Evolutionary conservation across 2,329 filamentous ascomycete genomes (phyloP).

Genomic region (Xylariaceae sp.): DNA sequence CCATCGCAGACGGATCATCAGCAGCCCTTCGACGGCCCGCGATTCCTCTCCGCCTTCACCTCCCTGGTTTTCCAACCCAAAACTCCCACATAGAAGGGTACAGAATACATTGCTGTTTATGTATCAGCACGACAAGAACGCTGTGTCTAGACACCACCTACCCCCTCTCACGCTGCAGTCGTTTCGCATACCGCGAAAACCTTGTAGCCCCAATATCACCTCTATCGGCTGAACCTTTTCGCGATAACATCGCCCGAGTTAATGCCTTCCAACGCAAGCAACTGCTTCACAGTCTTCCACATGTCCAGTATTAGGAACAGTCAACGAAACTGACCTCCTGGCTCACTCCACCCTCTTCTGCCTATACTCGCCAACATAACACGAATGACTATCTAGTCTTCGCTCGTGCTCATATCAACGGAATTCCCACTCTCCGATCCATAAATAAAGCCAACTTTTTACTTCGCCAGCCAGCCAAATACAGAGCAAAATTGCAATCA

Average conservation of each 20-base stretch:
- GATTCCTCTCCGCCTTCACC: slow-evolving; percentile 1
- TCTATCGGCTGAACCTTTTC: slow-evolving; percentile 78
- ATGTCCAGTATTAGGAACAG: slow-evolving; percentile 52
- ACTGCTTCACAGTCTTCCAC: slow-evolving; percentile 45
- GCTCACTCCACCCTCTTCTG: slow-evolving; percentile 36
- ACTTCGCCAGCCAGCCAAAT: slow-evolving; percentile 12
- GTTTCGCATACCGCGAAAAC: slow-evolving; percentile 94
- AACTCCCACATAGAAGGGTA: slow-evolving; percentile 28
- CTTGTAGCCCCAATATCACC: slow-evolving; percentile 82
- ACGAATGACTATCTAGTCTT: slow-evolving; percentile 26
- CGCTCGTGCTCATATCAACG: slow-evolving; percentile 16
- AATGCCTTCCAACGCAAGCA: slow-evolving; percentile 53
- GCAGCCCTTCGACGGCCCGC: background rate
- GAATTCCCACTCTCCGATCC: slow-evolving; percentile 16
- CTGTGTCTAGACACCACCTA: slow-evolving; percentile 80
- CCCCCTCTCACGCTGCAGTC: slow-evolving; percentile 92
- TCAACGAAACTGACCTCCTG: slow-evolving; percentile 50
- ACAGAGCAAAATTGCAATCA: slow-evolving; percentile 53
- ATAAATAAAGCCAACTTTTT: slow-evolving; percentile 9
- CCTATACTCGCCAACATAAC: slow-evolving; percentile 26
- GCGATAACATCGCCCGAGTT: slow-evolving; percentile 41
- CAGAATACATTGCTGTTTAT: slow-evolving; percentile 69
- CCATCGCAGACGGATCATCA: slow-evolving; percentile 2
- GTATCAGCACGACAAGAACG: slow-evolving; percentile 92
- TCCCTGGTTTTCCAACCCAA: slow-evolving; percentile 11